A percentile compares a stretch with the other conserved stretches of the same genome.
Conservation (phyloP, 1,284 basidiomycete genomes). For the Phellopilus nigrolimitatus region DNA sequence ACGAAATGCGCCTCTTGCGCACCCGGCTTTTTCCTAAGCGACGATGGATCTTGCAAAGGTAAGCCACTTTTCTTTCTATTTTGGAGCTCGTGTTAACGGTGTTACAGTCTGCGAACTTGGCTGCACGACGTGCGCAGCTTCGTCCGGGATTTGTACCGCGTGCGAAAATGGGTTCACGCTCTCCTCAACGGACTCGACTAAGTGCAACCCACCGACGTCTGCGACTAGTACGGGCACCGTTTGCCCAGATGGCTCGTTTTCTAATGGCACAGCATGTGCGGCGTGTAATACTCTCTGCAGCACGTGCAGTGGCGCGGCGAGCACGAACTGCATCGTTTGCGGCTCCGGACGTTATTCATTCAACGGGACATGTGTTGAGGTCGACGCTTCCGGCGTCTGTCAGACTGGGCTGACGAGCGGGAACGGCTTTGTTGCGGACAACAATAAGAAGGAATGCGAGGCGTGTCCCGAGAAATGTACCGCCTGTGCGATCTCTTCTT, state of each 20-base stretch:
- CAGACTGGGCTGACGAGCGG: slow-evolving; percentile 25
- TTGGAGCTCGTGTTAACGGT: background rate
- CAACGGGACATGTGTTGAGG: slow-evolving; percentile 60
- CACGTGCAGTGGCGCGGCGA: slow-evolving; percentile 64
- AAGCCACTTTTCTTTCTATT: slow-evolving; percentile 23
- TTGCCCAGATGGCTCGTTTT: slow-evolving; percentile 66
- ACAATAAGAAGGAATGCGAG: slow-evolving; percentile 74
- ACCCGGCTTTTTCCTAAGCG: slow-evolving; percentile 66
- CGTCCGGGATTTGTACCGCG: slow-evolving; percentile 62
- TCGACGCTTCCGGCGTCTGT: slow-evolving; percentile 66
- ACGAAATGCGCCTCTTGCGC: slow-evolving; percentile 70
- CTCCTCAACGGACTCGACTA: slow-evolving; percentile 59
- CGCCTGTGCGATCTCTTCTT: slow-evolving; percentile 65
- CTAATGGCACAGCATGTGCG: slow-evolving; percentile 49
- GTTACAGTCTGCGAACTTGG: slow-evolving; percentile 61
- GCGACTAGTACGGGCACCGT: slow-evolving; percentile 43
- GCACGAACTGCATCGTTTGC: slow-evolving; percentile 67
- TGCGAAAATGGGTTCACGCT: slow-evolving; percentile 66
- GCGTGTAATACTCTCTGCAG: slow-evolving; percentile 61
- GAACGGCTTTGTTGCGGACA: slow-evolving; percentile 68
- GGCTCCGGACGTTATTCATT: slow-evolving; percentile 52
- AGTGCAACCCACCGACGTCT: slow-evolving; percentile 51
- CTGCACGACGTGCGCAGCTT: slow-evolving; percentile 62
- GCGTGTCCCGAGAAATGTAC: slow-evolving; percentile 78
- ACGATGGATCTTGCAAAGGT: slow-evolving; percentile 70